Evolutionary conservation across 345 rosid genomes (phyloP).

Genomic region (Eucalyptus cloeziana): DNA sequence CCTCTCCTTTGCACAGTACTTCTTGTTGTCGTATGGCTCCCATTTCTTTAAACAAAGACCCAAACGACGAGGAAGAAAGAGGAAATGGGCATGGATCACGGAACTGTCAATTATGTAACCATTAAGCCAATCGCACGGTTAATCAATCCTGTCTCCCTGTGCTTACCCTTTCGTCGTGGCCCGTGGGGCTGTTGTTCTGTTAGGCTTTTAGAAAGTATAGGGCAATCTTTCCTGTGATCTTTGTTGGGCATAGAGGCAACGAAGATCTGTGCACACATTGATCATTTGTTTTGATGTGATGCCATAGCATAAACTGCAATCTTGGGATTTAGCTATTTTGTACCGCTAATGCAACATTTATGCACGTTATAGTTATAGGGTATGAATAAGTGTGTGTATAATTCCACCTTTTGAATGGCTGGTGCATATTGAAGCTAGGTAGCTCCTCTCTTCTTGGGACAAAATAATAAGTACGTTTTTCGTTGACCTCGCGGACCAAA

Average conservation of each 20-base stretch:
- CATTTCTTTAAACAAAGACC: neutral
- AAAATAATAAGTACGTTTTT: too few relatives aligned
- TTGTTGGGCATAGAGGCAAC: too few relatives aligned
- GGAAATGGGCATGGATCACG: neutral
- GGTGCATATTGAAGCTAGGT: too few relatives aligned
- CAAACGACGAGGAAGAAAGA: neutral
- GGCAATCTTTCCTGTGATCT: too few relatives aligned
- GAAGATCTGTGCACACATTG: neutral
- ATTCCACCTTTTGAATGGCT: neutral
- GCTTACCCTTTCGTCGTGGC: too few relatives aligned
- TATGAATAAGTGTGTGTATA: too few relatives aligned
- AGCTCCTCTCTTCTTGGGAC: neutral
- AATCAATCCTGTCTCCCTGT: too few relatives aligned
- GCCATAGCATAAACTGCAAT: neutral
- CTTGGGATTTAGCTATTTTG: neutral
- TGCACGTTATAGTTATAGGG: neutral
- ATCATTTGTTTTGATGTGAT: neutral
- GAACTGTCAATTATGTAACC: neutral
- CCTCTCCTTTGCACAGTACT: neutral
- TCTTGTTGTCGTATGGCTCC: neutral
- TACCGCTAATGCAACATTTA: neutral
- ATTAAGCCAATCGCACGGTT: too few relatives aligned
- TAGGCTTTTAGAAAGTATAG: too few relatives aligned
- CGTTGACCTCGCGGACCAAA: neutral
- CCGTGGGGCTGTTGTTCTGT: too few relatives aligned